Evolutionary conservation across 1,284 basidiomycete genomes (phyloP).

Genomic region (Hemileccinum hortonii): DNA sequence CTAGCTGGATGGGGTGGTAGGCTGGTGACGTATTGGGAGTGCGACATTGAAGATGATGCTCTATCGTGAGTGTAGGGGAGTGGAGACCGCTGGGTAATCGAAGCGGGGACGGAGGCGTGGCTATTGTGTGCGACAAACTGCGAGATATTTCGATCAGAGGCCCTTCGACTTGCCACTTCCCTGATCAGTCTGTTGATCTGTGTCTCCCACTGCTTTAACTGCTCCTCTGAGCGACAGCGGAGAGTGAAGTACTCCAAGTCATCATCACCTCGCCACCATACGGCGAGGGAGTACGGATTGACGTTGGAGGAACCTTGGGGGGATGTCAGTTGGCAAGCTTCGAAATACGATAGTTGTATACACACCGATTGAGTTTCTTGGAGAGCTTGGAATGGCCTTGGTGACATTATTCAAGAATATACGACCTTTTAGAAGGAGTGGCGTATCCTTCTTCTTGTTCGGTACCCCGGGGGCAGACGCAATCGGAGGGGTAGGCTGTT

Average conservation of each 20-base stretch:
- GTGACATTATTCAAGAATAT: slow-evolving; percentile 98
- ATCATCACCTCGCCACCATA: slow-evolving; percentile 93
- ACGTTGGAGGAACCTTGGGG: slow-evolving; percentile 43
- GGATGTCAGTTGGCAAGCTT: slow-evolving; percentile 10
- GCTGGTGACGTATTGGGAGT: slow-evolving; percentile 29
- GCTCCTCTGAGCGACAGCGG: slow-evolving; percentile 90
- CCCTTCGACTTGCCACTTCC: slow-evolving; percentile 61
- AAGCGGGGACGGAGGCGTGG: slow-evolving; percentile 27
- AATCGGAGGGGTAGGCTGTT: slow-evolving; percentile 50
- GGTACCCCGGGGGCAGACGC: slow-evolving; percentile 49
- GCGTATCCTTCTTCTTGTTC: slow-evolving; percentile 73
- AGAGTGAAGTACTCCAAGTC: slow-evolving; percentile 93
- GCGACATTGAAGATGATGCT: slow-evolving; percentile 37
- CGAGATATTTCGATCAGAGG: slow-evolving; percentile 54
- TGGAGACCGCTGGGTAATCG: slow-evolving; percentile 29
- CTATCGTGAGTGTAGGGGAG: slow-evolving; percentile 46
- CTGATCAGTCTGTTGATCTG: slow-evolving; percentile 87
- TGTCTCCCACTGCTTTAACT: slow-evolving; percentile 89
- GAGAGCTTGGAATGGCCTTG: slow-evolving; percentile 58
- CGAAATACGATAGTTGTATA: slow-evolving; percentile 16
- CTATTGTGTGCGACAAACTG: slow-evolving; percentile 38
- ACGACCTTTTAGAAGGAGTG: slow-evolving; percentile 90
- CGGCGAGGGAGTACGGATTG: slow-evolving; percentile 69
- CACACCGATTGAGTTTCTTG: slow-evolving; percentile 62
- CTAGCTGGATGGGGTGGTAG: slow-evolving; percentile 40